These are phyloP conservation scores for Colletotrichum lentis DNA, from an alignment of 2,329 filamentous ascomycete species.

Conservation along the genomic window DNA sequence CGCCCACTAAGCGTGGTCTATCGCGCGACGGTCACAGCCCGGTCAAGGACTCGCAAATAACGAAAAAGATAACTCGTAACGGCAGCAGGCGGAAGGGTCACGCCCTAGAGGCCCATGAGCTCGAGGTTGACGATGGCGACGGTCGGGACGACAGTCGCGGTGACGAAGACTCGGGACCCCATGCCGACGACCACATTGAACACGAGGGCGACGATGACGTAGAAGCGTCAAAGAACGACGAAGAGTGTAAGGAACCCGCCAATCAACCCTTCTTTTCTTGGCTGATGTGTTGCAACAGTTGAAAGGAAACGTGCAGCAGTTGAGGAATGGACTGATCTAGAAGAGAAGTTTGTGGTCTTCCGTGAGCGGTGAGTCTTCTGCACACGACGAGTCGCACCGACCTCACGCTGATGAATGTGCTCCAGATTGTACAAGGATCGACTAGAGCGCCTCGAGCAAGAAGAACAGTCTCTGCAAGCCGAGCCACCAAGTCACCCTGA, in stretches of 20 bases:
- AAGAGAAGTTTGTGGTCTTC: constrained; percentile 87
- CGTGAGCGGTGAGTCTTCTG: constrained; percentile 71
- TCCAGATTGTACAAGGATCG: constrained; percentile 86
- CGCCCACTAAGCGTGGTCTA: constrained; percentile 51
- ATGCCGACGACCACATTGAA: constrained; percentile 64
- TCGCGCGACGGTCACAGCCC: constrained; percentile 41
- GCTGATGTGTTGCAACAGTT: constrained; percentile 57
- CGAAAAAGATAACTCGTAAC: constrained; percentile 54
- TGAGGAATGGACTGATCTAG: constrained; percentile 80
- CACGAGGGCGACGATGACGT: constrained; percentile 67
- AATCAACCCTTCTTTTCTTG: neutral
- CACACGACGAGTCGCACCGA: too few relatives aligned
- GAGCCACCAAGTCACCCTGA: constrained; percentile 83
- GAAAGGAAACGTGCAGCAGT: constrained; percentile 81
- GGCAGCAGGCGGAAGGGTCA: constrained; percentile 51
- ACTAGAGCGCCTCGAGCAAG: constrained; percentile 78
- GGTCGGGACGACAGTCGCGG: constrained; percentile 46
- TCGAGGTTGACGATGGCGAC: constrained; percentile 41
- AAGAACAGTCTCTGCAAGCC: constrained; percentile 68
- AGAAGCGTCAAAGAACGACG: constrained; percentile 68
- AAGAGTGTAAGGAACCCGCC: constrained; percentile 63
- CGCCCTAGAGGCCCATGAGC: constrained; percentile 37
- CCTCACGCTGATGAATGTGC: constrained; percentile 35
- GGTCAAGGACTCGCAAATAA: constrained; percentile 43
- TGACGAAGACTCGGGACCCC: constrained; percentile 57